Conservation (phyloP, 371 early-diverging fungal species). For the Choanephora cucurbitarum region DNA sequence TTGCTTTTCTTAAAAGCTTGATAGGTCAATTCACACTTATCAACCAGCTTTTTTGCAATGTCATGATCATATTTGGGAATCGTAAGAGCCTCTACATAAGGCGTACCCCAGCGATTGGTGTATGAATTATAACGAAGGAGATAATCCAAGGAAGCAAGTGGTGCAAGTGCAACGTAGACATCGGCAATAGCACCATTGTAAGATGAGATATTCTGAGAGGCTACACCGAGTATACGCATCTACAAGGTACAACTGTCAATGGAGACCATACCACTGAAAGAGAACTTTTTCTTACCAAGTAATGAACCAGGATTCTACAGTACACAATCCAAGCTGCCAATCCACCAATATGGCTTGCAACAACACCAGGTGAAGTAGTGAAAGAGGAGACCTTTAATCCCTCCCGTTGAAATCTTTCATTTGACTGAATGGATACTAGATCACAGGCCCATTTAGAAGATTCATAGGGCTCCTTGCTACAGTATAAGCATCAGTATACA, state of each 20-base stretch:
- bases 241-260: conserved; percentile 15
- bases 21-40: conserved; percentile 39
- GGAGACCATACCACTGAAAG: background rate
- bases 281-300: conserved; percentile 44
- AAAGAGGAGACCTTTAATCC: conserved; percentile 40
- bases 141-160: conserved; percentile 42
- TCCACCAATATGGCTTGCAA: conserved; percentile 64
- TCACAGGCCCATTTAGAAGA: conserved; percentile 80
- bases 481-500: background rate
- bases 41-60: conserved; percentile 31
- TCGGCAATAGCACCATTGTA: conserved; percentile 58
- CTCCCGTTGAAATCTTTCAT: conserved; percentile 44
- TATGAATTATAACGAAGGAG: conserved; percentile 48
- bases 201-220: conserved; percentile 61
- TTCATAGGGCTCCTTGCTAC: conserved; percentile 68
- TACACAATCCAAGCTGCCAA: conserved; percentile 49
- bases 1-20: conserved; percentile 31
- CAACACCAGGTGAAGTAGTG: conserved; percentile 75
- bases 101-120: conserved; percentile 39
- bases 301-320: conserved; percentile 46
- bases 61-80: conserved; percentile 30
- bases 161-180: conserved; percentile 52
- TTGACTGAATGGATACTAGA: conserved; percentile 56
- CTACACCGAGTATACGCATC: conserved; percentile 52
- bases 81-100: conserved; percentile 39